Base-by-base conservation (phyloP, 331 rosid genomes). In the Acacia pycnantha region DNA sequence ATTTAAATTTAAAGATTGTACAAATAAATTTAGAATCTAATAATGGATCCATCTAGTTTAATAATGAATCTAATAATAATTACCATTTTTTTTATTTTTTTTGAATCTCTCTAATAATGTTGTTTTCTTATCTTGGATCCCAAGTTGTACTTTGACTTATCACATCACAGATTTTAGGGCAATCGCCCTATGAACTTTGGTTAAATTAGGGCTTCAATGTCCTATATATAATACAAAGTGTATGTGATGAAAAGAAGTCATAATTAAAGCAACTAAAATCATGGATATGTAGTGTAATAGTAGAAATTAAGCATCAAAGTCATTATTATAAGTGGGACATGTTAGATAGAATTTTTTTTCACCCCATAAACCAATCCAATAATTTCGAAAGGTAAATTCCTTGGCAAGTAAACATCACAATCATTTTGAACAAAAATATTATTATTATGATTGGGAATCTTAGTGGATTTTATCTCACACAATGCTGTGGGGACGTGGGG, bases 291-390 rank as follows among this genome's bases (percentile, higher is more conserved):
- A 11, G 51, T 40, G 31, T 4, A 69, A 69, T 22, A 43, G 56
- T 11, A 43, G 75, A 70, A 13, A 70, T 43, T 70, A 22, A 70
- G 75, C 56, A 70, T 70, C 54, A 13, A 43, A 21, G 75, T 70
- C 35, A 70, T 70, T 43, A 70, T 70, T 70, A 59, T 22, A 26
- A 43, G 75, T 70, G 75, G 75, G 75, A 22, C 56, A 70, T 1
- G 15, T 8, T 6, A 6, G 74, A 15, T 69, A 69, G 51, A 61
- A 3, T 13, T 29, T 12, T 69, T 70, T 70, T 70, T 21, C 41
- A 22, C n/a, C 75, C 6, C 75, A 43, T 16, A 13, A 70, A 70
- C 35, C 35, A 22, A 70, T 10, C 37, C 11, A 70, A 12, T 18
- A 31, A 58, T 22, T 8, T 24, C 16, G 8, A 58, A 58, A 16